phyloP scores from a whole-genome alignment of 192 early-diverging fungal species.

The Backusella westeae region DNA sequence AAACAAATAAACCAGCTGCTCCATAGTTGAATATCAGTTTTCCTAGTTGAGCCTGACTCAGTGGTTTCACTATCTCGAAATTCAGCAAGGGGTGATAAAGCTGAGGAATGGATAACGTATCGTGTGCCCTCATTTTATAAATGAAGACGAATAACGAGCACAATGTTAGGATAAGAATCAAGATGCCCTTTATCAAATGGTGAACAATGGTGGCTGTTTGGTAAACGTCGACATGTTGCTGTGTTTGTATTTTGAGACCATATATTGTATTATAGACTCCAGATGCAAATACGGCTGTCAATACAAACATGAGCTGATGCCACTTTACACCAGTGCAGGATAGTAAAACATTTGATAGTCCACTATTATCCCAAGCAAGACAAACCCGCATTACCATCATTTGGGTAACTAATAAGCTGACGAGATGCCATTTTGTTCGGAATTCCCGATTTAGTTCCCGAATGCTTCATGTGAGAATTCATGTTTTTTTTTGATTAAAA shows the following conservation, averaged over 20 bases:
- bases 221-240: background rate
- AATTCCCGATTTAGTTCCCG: background rate
- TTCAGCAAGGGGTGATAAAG: conserved; percentile 13
- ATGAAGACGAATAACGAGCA: conserved; percentile 20
- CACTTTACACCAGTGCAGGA: conserved; percentile 17
- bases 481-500: background rate
- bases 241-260: background rate
- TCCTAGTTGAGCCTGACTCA: conserved; percentile 27
- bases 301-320: conserved; percentile 16
- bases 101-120: background rate
- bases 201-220: conserved; percentile 17
- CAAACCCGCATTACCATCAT: conserved; percentile 40
- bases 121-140: conserved; percentile 33
- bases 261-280: background rate
- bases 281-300: background rate
- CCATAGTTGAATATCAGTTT: conserved; percentile 34
- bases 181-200: background rate
- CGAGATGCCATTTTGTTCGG: background rate
- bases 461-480: conserved; percentile 1
- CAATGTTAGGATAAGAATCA: background rate
- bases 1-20: conserved; percentile 24
- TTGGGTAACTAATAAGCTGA: conserved; percentile 13
- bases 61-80: conserved; percentile 7
- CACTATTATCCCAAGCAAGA: conserved; percentile 47
- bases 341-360: background rate